Evolutionary conservation across 2,329 filamentous ascomycete genomes (phyloP).

Genomic region (Xylogone sp.): DNA sequence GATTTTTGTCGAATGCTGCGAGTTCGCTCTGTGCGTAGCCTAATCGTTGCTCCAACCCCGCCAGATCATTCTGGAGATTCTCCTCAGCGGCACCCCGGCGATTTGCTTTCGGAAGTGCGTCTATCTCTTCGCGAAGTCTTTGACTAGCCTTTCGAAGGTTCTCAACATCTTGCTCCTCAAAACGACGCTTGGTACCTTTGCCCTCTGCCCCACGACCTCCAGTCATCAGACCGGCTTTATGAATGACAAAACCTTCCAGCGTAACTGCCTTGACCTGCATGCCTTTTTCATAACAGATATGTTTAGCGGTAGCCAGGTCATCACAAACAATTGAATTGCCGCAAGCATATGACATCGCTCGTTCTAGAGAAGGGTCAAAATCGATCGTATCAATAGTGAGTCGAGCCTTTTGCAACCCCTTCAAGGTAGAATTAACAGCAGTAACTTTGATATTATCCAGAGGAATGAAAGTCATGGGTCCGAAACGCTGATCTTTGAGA

Average conservation of each 20-base stretch:
- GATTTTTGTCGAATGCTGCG: conserved; percentile 74
- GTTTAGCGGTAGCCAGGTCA: conserved; percentile 77
- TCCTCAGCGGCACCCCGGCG: conserved; percentile 77
- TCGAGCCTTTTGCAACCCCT: conserved; percentile 80
- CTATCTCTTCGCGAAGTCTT: conserved; percentile 73
- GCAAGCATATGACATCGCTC: conserved; percentile 92
- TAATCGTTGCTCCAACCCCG: conserved; percentile 74
- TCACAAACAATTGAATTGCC: conserved; percentile 95
- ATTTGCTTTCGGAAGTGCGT: conserved; percentile 74
- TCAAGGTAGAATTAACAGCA: conserved; percentile 83
- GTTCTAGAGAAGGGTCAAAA: conserved; percentile 82
- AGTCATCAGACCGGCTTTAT: conserved; percentile 95
- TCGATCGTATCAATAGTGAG: conserved; percentile 95
- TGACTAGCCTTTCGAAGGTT: conserved; percentile 74
- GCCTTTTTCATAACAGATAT: conserved; percentile 77
- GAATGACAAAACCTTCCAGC: conserved; percentile 91
- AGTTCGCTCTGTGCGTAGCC: conserved; percentile 71
- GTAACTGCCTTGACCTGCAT: conserved; percentile 94
- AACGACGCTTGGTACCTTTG: conserved; percentile 73
- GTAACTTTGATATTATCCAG: conserved; percentile 97
- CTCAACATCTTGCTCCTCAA: conserved; percentile 87
- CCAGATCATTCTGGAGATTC: conserved; percentile 72
- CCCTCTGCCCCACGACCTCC: conserved; percentile 79
- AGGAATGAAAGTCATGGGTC: conserved; percentile 91
- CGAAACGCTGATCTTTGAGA: conserved; percentile 82